Evolutionary conservation across 2,329 filamentous ascomycete genomes (phyloP), one percentile per base, ranked within the genome.

Genomic region (Purpureocillium lavendulum): DNA sequence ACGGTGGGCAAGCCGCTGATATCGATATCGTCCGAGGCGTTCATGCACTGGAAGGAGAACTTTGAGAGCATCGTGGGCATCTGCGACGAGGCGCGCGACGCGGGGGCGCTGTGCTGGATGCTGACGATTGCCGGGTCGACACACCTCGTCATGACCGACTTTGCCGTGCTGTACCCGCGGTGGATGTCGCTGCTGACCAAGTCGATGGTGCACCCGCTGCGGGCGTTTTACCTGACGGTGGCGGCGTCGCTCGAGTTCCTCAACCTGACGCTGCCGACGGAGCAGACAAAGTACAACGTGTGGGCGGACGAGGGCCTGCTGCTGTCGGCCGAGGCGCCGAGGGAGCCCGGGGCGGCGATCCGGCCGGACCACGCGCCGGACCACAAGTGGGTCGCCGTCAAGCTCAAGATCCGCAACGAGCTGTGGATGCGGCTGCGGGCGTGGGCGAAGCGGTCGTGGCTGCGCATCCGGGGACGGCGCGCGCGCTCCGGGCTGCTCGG

Each of bases 11-110:
- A 70, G 11, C 80, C 80, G 5, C 51, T 84, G 7, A 64, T 84
- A 6, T 74, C 73, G 3, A 77, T 84, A 51, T 81, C 80, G 36
- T 76, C 71, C 6, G 80, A 84, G 55, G 80, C 77, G 0, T 84
- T 84, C 59, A 82, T 82, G 66, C 80, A 83, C 57, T 84, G 80
- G 80, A 68, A 73, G 16, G 64, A 69, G 3, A 84, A 83, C 44
- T 81, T 80, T 50, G 60, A 75, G 31, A 66, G 71, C 29, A 67
- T 82, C 9, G 65, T 71, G 45, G 61, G 65, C 1, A 61, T 84
- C 13, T 74, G 77, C 53, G 59, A 69, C 17, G 77, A 84, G 56
- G 72, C 66, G 4, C 66, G 62, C 30, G 63, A 65, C 9, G 62
- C 67, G 8, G 66, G 66, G 10, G 58, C 58, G 2, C 57, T 64